phyloP scores from a whole-genome alignment of 441 rosid species.

The Arabidopsis hybrid region DNA sequence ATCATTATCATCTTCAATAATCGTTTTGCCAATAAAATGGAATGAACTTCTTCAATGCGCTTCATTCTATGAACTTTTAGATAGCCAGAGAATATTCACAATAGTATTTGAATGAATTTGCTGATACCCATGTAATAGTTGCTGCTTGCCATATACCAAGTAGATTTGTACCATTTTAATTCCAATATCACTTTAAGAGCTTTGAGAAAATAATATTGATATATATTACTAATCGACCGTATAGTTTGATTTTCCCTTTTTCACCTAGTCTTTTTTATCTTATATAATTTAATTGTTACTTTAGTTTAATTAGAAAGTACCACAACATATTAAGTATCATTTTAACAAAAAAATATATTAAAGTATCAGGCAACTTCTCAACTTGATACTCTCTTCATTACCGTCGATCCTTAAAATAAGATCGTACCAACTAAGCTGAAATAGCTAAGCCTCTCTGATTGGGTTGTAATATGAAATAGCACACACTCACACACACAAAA shows the following conservation, averaged over 20 bases:
- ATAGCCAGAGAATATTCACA: neutral
- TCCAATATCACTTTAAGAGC: neutral
- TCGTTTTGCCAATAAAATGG: neutral
- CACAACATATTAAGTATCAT: no score
- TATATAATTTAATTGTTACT: neutral
- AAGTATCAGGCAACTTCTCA: neutral
- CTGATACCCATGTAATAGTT: neutral
- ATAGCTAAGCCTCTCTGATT: neutral
- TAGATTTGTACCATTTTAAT: neutral
- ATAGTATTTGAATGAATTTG: neutral
- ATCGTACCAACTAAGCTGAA: neutral
- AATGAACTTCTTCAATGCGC: neutral
- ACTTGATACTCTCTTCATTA: neutral
- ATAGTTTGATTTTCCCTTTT: neutral
- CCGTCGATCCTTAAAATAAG: neutral
- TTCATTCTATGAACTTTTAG: neutral
- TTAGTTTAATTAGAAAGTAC: neutral
- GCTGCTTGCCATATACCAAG: neutral
- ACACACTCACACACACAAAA: neutral
- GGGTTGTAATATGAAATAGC: neutral
- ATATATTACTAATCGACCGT: neutral
- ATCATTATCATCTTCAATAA: neutral
- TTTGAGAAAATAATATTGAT: neutral
- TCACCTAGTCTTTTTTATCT: neutral
- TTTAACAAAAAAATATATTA: neutral